Evolutionary conservation across 2,329 filamentous ascomycete species (phyloP).

Genomic region (Colletotrichum costaricense): DNA sequence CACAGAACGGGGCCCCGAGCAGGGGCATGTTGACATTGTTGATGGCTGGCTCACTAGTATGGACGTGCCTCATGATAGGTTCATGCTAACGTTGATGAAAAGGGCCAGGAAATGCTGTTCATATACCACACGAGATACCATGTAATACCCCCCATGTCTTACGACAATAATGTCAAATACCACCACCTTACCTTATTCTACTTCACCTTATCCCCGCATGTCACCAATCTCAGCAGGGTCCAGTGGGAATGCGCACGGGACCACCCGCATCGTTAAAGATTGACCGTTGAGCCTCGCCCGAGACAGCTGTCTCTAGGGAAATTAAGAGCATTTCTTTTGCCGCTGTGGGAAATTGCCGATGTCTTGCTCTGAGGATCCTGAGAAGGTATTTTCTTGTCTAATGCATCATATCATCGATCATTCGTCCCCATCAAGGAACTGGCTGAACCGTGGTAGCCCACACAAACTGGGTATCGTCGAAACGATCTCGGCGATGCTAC

Average conservation of each 20-base stretch:
- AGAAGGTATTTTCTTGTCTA: not conserved
- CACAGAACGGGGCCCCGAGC: constrained; percentile 12
- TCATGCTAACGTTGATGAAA: constrained; percentile 10
- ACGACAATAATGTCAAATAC: constrained; percentile 31
- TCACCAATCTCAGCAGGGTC: not conserved
- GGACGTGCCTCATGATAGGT: constrained; percentile 10
- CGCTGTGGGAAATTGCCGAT: not conserved
- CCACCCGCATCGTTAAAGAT: not conserved
- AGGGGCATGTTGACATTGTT: not conserved
- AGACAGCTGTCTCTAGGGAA: not conserved
- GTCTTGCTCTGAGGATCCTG: not conserved
- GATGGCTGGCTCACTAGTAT: constrained; percentile 18
- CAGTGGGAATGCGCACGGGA: not conserved
- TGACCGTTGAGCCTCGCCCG: not conserved
- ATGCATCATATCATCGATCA: not conserved
- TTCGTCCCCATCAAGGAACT: not conserved
- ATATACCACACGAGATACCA: constrained; percentile 31
- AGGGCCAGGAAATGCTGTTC: not conserved
- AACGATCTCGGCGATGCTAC: not conserved
- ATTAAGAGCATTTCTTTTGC: not conserved
- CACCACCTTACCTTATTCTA: not conserved
- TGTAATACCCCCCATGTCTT: constrained; percentile 17
- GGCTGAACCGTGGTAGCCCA: not conserved
- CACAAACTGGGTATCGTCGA: not conserved
- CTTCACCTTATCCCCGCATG: not conserved